Evolutionary conservation across 768 basidiomycete genomes (phyloP).

Genomic region (Amanita fuliginea): DNA sequence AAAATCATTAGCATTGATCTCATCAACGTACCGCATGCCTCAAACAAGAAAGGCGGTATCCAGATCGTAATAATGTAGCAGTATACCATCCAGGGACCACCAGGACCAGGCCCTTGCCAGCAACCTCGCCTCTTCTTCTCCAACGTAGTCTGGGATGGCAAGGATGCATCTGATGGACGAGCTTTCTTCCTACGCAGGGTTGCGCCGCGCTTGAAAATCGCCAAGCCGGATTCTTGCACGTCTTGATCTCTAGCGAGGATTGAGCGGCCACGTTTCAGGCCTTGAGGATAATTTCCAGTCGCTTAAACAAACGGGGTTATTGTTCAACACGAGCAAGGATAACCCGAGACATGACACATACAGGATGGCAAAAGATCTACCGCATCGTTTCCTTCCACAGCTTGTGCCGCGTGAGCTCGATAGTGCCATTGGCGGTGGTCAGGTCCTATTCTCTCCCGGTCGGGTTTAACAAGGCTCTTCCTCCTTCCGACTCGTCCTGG

Average conservation of each 20-base stretch:
- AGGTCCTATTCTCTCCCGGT: constrained; percentile 94
- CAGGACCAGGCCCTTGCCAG: constrained; percentile 78
- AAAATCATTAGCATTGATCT: not conserved
- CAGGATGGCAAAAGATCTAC: constrained; percentile 75
- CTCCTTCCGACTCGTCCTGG: constrained; percentile 58
- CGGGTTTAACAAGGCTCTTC: constrained; percentile 86
- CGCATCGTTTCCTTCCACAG: constrained; percentile 50
- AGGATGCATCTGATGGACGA: constrained; percentile 29
- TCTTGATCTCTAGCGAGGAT: constrained; percentile 87
- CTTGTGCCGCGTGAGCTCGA: constrained; percentile 71
- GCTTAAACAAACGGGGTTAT: constrained; percentile 23
- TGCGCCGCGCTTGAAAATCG: constrained; percentile 81
- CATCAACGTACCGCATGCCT: constrained; percentile 57
- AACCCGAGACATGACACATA: constrained; percentile 31
- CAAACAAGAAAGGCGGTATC: constrained; percentile 71
- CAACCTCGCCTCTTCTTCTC: constrained; percentile 37
- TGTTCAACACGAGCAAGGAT: constrained; percentile 6
- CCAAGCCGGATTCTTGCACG: constrained; percentile 80
- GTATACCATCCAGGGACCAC: constrained; percentile 93
- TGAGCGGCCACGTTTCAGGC: constrained; percentile 77
- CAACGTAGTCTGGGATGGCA: constrained; percentile 24
- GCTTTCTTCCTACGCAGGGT: constrained; percentile 65
- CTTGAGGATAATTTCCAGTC: constrained; percentile 72
- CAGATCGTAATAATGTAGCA: constrained; percentile 77
- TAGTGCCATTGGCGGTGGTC: constrained; percentile 94